Evolutionary conservation across 805 yeast species (phyloP).

Genomic region (Zygosaccharomyces pseudorouxii): DNA sequence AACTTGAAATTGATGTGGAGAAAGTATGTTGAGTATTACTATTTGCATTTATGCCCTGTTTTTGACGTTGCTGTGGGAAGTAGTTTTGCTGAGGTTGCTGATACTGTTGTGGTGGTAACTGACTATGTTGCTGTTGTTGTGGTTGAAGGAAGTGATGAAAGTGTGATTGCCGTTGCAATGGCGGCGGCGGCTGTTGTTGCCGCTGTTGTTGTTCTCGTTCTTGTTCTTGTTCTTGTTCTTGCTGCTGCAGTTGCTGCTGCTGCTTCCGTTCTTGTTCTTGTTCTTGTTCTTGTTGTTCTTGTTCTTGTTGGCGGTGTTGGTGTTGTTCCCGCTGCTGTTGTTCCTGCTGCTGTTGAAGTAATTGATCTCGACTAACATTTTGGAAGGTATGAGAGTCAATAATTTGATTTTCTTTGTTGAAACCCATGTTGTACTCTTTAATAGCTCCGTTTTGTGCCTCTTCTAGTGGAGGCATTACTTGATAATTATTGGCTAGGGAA

Average conservation of each 20-base stretch:
- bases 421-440: conserved; percentile 3
- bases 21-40: conserved; percentile 16
- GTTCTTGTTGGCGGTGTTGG: conserved; percentile 1
- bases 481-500: conserved; percentile 20
- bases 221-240: conserved; percentile 1
- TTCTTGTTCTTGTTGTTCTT: neutral
- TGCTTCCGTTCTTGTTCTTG: no score
- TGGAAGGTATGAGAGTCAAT: neutral
- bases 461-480: neutral
- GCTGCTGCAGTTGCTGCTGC: neutral
- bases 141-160: neutral
- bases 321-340: neutral
- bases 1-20: conserved; percentile 32
- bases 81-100: conserved; percentile 1
- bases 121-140: conserved; percentile 1
- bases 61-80: neutral
- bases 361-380: neutral
- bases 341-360: neutral
- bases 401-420: neutral
- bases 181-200: no score
- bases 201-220: neutral
- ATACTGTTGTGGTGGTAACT: neutral
- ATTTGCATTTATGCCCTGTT: neutral
- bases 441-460: conserved; percentile 5
- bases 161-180: neutral